Percentiles rank a stretch among this genome's conserved stretches.
Conservation (phyloP, 345 rosid species). For the Durio zibethinus region DNA sequence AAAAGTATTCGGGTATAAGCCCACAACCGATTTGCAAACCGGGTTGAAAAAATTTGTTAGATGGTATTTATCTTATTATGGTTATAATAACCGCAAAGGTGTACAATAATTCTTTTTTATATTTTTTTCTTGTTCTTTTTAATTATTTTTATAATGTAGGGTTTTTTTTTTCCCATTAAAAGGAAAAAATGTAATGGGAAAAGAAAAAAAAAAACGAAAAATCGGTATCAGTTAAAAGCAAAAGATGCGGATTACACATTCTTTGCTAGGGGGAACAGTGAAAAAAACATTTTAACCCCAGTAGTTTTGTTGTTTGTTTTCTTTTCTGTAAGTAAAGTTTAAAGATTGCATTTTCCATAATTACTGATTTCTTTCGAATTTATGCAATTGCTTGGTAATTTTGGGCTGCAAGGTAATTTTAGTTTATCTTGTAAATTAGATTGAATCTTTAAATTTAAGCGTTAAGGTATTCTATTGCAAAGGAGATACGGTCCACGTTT, state of each 20-base stretch:
- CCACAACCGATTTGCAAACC: constrained; percentile 82
- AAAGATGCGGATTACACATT: constrained; percentile 10
- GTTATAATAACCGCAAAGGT: constrained; percentile 52
- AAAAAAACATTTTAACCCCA: background rate
- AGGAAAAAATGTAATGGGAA: background rate
- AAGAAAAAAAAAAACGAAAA: background rate
- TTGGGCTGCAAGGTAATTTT: too few species aligned
- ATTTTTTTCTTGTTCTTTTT: too few species aligned
- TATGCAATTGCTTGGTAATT: too few species aligned
- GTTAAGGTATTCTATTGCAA: too few species aligned
- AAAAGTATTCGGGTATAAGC: constrained; percentile 62
- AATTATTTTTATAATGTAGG: background rate
- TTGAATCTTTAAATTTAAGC: too few species aligned
- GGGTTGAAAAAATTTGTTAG: constrained; percentile 76
- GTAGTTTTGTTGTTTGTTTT: constrained; percentile 1
- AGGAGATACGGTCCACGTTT: too few species aligned
- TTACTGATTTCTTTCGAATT: too few species aligned
- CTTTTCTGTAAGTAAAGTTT: constrained; percentile 15
- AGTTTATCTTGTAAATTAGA: too few species aligned
- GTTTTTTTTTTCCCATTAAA: constrained; percentile 3
- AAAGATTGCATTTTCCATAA: background rate
- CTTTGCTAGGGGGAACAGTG: constrained; percentile 16
- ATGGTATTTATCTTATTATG: constrained; percentile 79
- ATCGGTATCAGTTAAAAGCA: too few species aligned
- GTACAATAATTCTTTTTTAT: constrained; percentile 34